Evolutionary conservation across 805 yeast genomes (phyloP).

Genomic region (Candida tibetensis): DNA sequence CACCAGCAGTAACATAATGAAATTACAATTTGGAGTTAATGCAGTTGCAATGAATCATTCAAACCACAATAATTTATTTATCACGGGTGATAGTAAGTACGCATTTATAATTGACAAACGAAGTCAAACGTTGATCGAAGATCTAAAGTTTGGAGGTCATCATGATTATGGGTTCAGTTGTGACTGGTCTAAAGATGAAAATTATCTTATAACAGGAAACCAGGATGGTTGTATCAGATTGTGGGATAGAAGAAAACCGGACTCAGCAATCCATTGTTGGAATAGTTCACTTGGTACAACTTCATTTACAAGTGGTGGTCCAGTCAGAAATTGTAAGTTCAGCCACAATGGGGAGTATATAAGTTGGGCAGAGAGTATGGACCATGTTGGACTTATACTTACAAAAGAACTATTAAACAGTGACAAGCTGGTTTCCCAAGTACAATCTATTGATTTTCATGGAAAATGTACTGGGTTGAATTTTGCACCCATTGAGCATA

Average conservation of each 20-base stretch:
- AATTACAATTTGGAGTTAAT: slow-evolving; percentile 50
- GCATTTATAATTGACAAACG: slow-evolving; percentile 47
- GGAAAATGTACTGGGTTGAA: slow-evolving; percentile 60
- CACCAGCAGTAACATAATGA: slow-evolving; percentile 5
- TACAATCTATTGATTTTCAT: slow-evolving; percentile 51
- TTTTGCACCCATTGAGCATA: slow-evolving; percentile 42
- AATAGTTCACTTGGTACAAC: slow-evolving; percentile 31
- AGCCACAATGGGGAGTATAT: slow-evolving; percentile 44
- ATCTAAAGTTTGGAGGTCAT: slow-evolving; percentile 40
- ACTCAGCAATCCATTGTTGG: slow-evolving; percentile 29
- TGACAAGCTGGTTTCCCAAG: slow-evolving; percentile 17
- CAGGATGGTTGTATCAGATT: slow-evolving; percentile 58
- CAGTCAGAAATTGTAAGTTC: slow-evolving; percentile 53
- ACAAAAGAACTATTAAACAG: slow-evolving; percentile 25
- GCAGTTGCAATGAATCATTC: slow-evolving; percentile 43
- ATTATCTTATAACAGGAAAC: slow-evolving; percentile 51
- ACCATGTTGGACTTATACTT: slow-evolving; percentile 52
- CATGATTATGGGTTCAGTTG: slow-evolving; percentile 57
- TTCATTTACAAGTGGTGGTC: slow-evolving; percentile 34
- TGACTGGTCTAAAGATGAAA: slow-evolving; percentile 51
- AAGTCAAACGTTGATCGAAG: slow-evolving; percentile 10
- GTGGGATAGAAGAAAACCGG: slow-evolving; percentile 47
- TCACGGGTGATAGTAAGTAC: slow-evolving; percentile 51
- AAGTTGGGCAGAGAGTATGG: slow-evolving; percentile 58
- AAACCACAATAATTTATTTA: slow-evolving; percentile 36